A percentile compares a stretch with the other conserved stretches of the same genome.
Evolutionary conservation across 2,329 filamentous ascomycete genomes (phyloP).

Genomic region (Gaeumannomyces sp.): DNA sequence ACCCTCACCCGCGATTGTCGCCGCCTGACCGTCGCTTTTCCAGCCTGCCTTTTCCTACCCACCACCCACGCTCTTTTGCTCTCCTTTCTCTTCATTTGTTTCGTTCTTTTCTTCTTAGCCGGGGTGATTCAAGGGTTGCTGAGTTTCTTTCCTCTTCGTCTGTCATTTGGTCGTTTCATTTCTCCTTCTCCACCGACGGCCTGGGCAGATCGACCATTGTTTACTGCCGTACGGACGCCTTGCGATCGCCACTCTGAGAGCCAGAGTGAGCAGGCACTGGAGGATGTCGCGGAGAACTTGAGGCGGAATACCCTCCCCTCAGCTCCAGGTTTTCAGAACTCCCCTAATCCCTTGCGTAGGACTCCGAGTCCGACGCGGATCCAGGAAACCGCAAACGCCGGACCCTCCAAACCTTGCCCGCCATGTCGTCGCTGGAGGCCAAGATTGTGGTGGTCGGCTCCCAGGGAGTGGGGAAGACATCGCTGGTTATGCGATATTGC

Average conservation of each 20-base stretch:
- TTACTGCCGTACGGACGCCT: not conserved
- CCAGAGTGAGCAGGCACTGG: not conserved
- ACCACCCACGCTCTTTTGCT: conserved; percentile 1
- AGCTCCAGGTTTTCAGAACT: not conserved
- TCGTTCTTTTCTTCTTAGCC: not conserved
- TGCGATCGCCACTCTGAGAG: not conserved
- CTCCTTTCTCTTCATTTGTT: not conserved
- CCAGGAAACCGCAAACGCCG: not conserved
- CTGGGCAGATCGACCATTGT: not conserved
- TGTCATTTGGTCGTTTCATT: not conserved
- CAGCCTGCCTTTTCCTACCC: not conserved
- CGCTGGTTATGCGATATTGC: conserved; percentile 69
- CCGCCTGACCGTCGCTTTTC: not conserved
- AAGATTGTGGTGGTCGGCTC: conserved; percentile 77
- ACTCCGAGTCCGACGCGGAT: not conserved
- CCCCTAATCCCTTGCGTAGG: not conserved
- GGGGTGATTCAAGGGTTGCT: not conserved
- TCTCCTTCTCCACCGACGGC: not conserved
- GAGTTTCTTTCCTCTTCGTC: not conserved
- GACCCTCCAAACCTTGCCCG: not conserved
- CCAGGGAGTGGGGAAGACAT: conserved; percentile 75
- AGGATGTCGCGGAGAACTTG: not conserved
- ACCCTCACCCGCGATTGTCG: not conserved
- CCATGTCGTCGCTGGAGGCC: conserved; percentile 63
- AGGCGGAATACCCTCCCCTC: not conserved